Base-by-base conservation (phyloP, 2,329 filamentous ascomycete genomes). In the Pyricularia pennisetigena region DNA sequence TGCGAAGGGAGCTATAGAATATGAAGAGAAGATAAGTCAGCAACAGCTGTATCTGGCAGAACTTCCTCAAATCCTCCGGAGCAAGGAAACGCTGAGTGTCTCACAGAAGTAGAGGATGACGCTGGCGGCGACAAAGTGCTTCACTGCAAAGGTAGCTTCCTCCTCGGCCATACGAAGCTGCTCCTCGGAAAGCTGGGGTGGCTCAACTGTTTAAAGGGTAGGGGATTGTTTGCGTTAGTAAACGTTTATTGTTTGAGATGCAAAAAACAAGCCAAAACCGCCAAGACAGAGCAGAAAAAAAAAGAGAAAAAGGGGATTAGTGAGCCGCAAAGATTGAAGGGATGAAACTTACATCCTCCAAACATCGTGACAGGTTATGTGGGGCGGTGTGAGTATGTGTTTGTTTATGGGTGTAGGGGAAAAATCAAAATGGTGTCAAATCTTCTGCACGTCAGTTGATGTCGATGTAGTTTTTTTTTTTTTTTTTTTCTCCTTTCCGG, bases 61-160 rank as follows among this genome's bases (percentile, higher is more conserved):
- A 9, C 65, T 54, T 6, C 12, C 24, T 20, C 8, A 65, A 26
- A 20, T n/a, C 24, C 20, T 14, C 12, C 10, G 32, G 32, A 5
- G 65, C 7, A 23, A 59, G 26, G 35, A 24, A n/a, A 30, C 4
- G 12, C 10, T 1, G 49, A 35, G 24, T 23, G 54, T 76, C 90
- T 69, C 87, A 95, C 92, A 92, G 70, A 95, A 80, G 77, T 94
- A 94, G 65, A 95, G 84, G 66, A 91, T 78, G 57, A 89, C 82
- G 71, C 88, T 88, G 20, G 87, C 87, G 57, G 86, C 84, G 68
- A 89, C 76, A 70, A 90, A 90, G 74, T 83, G 84, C 80, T 90
- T 88, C 72, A 94, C 82, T 66, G 88, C 90, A 73, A 84, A 82
- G 74, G 81, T 82, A 66, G 91, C 90, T 77, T 90, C 85, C 70